Base-by-base conservation (phyloP, 345 rosid species). In the Melastoma malabathricum region DNA sequence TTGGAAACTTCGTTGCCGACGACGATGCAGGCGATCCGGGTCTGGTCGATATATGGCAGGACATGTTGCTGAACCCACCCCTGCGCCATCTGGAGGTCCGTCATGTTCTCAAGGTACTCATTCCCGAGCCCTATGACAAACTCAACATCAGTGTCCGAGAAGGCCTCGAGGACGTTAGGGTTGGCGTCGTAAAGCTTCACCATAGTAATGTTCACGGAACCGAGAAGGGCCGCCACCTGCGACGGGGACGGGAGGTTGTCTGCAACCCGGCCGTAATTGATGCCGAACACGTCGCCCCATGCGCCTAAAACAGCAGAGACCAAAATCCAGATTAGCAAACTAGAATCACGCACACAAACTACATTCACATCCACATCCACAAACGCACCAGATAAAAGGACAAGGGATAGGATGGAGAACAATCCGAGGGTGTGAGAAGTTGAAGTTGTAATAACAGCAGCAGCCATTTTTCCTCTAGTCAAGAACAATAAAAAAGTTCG, bases 181-280 rank as follows among this genome's bases (percentile, higher is more conserved):
- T 88, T 84, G 3, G 97, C 75, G 60, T 92, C 95, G 48, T 88
- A 92, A 48, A 88, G 81, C 56, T 83, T 88, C 10, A 79, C 81
- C 64, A 84, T 67, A 41, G 74, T 75, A 65, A 88, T 66, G 63
- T 84, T 78, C 49, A 92, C 68, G 16, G 95, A 75, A 38, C 69
- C 55, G 44, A 92, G 80, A 10, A 92, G 86, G 13, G 23, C 19
- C 0, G 75, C 53, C 2, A 92, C 99, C 0, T 74, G 74, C 10
- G 79, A 50, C 1, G 89, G 97, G 13, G 95, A 58, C 2, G 95
- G 97, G 13, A 92, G 94, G 69, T 92, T 72, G 70, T 88, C 72
- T 10, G 84, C 99, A 2, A 84, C 77, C 64, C 87, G 95, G 0
- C 99, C 97, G 43, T 92, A 92, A 77, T 92, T 92, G 39, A 92